Evolutionary conservation across 495 filamentous ascomycete genomes (phyloP), one percentile per base, ranked within the genome.

Genomic region (Venustampulla echinocandica): DNA sequence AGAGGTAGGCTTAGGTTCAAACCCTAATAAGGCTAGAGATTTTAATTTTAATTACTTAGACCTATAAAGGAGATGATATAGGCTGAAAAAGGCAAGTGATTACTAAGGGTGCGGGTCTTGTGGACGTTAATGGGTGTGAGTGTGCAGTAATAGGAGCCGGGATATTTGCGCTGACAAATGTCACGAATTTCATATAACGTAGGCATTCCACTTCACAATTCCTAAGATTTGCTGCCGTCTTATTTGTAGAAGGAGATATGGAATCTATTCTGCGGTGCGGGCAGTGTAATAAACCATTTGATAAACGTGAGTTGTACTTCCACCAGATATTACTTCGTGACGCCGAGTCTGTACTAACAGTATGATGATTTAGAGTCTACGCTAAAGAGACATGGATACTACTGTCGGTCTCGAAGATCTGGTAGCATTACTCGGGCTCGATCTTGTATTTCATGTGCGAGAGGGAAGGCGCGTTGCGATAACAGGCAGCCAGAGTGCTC

Each of bases 371-470:
- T 42, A 69, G 66, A 69, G 44, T 59, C 66, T 30, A 64, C 66
- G 30, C 48, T 71, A 48, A 71, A 71, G 51, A 66, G 68, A 61
- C 66, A 71, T 64, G 62, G 62, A 45, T 71, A 71, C 54, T 71
- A 71, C 42, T 71, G 68, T 52, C 64, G 66, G 35, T 67, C 66
- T 60, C 60, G 64, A 59, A 60, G 52, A 54, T 42, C 10, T 46
- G 53, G 42, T n/a, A 55, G 22, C 49, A 46, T 43, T 23, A 46
- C 44, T 47, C 60, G 62, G 21, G 21, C 55, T 52, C 61, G 66
- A 37, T 65, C 68, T 51, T 73, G 69, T 53, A 44, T 64, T 32
- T 61, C 58, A 35, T 73, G 69, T 56, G 65, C 59, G 7, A 61
- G 42, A 56, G 47, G 46, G 13, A 73, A 73, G 57, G 53, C 53